A percentile compares a stretch with the other conserved stretches of the same genome.
These are phyloP conservation scores for Hymenoscyphus albidus DNA, from an alignment of 2,329 filamentous ascomycete genomes.

Conservation along the genomic window DNA sequence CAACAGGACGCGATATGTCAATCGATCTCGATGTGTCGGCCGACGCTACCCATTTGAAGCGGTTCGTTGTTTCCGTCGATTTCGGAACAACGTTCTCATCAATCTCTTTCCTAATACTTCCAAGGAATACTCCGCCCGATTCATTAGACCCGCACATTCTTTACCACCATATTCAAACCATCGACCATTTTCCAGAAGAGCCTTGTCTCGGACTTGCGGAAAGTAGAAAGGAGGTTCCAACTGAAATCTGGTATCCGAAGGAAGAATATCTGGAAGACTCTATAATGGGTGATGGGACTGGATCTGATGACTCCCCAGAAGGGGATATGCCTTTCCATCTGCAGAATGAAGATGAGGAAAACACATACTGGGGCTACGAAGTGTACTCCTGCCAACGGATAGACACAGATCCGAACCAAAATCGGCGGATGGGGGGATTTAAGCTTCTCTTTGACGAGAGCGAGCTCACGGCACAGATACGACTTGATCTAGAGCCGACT, in stretches of 20 bases:
- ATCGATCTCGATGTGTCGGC: background rate
- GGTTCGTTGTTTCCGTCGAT: slow-evolving; percentile 12
- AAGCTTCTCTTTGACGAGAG: slow-evolving; percentile 23
- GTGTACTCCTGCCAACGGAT: slow-evolving; percentile 4
- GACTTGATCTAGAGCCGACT: slow-evolving; percentile 10
- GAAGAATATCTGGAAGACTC: background rate
- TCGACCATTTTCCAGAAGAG: slow-evolving; percentile 4
- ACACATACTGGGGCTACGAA: slow-evolving; percentile 14
- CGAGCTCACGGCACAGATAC: slow-evolving; percentile 13
- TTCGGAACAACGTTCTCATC: slow-evolving; percentile 19
- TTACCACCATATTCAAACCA: slow-evolving; percentile 6
- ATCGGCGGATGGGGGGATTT: slow-evolving; percentile 10
- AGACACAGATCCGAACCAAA: slow-evolving; percentile 4
- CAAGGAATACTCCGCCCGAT: slow-evolving; percentile 5
- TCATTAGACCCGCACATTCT: background rate
- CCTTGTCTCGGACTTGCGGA: background rate
- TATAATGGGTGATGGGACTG: background rate
- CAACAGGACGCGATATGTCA: background rate
- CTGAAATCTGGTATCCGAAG: slow-evolving; percentile 15
- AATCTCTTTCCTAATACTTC: slow-evolving; percentile 11
- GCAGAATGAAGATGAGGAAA: background rate
- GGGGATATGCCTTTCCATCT: background rate
- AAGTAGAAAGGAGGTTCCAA: slow-evolving; percentile 12
- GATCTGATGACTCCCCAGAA: background rate
- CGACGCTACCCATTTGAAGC: background rate